Conservation (phyloP, 768 basidiomycete species). For the Suillus subalutaceus region DNA sequence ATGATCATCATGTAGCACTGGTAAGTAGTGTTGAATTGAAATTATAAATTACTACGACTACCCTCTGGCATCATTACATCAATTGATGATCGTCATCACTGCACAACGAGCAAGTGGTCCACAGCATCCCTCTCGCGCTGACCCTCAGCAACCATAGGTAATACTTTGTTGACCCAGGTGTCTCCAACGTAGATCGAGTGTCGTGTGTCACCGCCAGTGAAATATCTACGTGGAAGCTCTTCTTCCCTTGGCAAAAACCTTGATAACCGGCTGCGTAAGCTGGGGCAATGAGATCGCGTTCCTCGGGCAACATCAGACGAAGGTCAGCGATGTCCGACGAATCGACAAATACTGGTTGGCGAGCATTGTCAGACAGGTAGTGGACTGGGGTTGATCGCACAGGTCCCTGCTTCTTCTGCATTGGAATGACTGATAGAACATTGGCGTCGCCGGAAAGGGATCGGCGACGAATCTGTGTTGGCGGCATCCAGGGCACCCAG, state of each 20-base stretch:
- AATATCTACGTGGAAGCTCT: conserved; percentile 19
- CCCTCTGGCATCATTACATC: neutral
- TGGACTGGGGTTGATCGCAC: conserved; percentile 13
- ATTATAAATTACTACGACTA: neutral
- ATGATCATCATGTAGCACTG: neutral
- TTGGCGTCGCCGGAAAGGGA: neutral
- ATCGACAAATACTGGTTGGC: conserved; percentile 24
- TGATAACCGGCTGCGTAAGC: conserved; percentile 12
- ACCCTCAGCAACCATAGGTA: neutral
- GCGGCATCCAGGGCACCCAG: conserved; percentile 15
- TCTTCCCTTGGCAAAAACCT: conserved; percentile 22
- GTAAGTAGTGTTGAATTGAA: neutral
- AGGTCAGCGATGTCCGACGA: conserved; percentile 1
- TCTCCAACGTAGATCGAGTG: conserved; percentile 25
- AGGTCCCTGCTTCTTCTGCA: neutral
- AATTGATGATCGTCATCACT: neutral
- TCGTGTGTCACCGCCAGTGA: neutral
- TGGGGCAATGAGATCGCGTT: conserved; percentile 15
- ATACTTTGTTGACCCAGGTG: conserved; percentile 23
- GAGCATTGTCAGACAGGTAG: conserved; percentile 24
- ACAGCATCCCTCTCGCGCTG: neutral
- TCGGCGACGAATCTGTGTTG: neutral
- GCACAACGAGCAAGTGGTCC: neutral
- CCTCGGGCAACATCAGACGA: conserved; percentile 10
- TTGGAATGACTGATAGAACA: conserved; percentile 12